Evolutionary conservation across 345 rosid genomes (phyloP).

Genomic region (Brassica nigra): DNA sequence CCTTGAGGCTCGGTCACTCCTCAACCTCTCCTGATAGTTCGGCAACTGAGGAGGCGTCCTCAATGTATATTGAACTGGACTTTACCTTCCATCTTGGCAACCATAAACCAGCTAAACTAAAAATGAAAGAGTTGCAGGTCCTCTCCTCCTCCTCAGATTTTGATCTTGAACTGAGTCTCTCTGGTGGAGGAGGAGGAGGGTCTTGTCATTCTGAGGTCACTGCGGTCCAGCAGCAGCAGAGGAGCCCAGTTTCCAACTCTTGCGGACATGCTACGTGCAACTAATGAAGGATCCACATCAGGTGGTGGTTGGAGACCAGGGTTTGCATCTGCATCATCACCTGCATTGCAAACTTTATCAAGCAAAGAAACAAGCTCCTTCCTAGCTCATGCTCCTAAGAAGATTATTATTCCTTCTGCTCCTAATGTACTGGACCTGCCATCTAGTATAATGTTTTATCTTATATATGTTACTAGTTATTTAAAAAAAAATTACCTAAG

Average conservation of each 20-base stretch:
- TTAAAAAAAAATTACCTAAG: no score
- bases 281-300: conserved; percentile 43
- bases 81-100: conserved; percentile 80
- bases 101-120: conserved; percentile 46
- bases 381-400: no score
- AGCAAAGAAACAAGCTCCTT: no score
- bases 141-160: conserved; percentile 50
- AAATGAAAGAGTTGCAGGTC: conserved; percentile 40
- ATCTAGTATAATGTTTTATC: no score
- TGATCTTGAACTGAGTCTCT: conserved; percentile 80
- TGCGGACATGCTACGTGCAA: conserved; percentile 45
- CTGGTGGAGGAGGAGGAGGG: conserved; percentile 56
- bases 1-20: conserved; percentile 24
- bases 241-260: conserved; percentile 48
- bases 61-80: conserved; percentile 79
- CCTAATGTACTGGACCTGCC: no score
- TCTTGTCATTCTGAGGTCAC: conserved; percentile 67
- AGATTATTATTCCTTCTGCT: no score
- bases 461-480: no score
- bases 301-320: no score
- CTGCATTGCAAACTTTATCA: no score
- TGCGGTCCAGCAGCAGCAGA: conserved; percentile 46
- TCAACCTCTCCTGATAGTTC: conserved; percentile 90
- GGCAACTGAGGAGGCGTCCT: conserved; percentile 77
- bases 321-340: no score